phyloP scores from a whole-genome alignment of 2,329 filamentous ascomycete species.

The Curvularia verruculosa region DNA sequence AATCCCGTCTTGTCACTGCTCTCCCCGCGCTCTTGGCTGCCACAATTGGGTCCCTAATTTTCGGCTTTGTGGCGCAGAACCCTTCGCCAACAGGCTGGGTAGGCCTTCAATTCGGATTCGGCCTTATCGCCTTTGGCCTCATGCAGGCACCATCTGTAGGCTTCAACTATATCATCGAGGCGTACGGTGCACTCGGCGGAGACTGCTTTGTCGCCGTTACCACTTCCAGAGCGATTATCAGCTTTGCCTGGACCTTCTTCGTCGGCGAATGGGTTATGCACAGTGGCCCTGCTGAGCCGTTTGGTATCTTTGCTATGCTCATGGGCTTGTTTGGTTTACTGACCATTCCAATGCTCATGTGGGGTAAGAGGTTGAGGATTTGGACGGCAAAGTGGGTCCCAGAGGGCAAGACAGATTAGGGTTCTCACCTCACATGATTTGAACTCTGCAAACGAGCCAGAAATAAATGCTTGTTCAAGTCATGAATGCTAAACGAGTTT shows the following conservation, averaged over 20 bases:
- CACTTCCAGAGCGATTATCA: slow-evolving; percentile 56
- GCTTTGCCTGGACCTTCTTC: slow-evolving; percentile 63
- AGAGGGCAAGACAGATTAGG: slow-evolving; percentile 21
- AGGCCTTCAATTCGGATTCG: slow-evolving; percentile 48
- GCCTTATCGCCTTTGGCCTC: slow-evolving; percentile 50
- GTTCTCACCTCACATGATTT: not conserved
- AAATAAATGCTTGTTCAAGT: not conserved
- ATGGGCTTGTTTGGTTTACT: slow-evolving; percentile 56
- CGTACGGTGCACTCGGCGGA: slow-evolving; percentile 55
- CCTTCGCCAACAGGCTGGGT: slow-evolving; percentile 47
- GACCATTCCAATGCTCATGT: slow-evolving; percentile 48
- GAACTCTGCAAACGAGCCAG: not conserved
- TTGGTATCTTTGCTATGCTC: slow-evolving; percentile 60
- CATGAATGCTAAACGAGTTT: not conserved
- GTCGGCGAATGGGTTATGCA: slow-evolving; percentile 56
- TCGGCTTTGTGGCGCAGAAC: slow-evolving; percentile 51
- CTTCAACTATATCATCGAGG: slow-evolving; percentile 59
- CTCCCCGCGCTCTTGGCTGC: slow-evolving; percentile 49
- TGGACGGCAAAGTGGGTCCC: slow-evolving; percentile 48
- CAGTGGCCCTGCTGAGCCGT: slow-evolving; percentile 55
- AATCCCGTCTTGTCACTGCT: slow-evolving; percentile 48
- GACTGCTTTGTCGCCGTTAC: slow-evolving; percentile 63
- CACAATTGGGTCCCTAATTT: slow-evolving; percentile 47
- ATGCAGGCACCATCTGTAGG: slow-evolving; percentile 53
- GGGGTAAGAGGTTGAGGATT: slow-evolving; percentile 51